Base-by-base conservation (phyloP, 2,329 filamentous ascomycete species). In the Pseudogymnoascus destructans region DNA sequence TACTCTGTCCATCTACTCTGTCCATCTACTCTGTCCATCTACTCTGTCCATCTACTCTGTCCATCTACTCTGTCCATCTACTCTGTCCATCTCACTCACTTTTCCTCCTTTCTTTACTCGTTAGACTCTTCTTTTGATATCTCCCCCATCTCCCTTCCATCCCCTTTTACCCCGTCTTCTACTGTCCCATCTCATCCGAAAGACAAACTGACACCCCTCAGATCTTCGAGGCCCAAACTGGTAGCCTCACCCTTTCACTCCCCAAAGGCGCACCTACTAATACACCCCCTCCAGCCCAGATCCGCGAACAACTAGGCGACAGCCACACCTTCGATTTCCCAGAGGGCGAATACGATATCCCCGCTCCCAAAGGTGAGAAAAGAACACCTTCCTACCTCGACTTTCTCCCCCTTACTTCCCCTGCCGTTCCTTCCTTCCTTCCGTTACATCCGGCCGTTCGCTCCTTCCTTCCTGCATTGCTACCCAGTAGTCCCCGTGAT, bases 191-290 rank as follows among this genome's bases (percentile, higher is more conserved):
- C 15, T 17, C 36, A 7, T n/a, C 8, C 15, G 7, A 11, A n/a
- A 38, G 15, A 38, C 15, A 5, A 19, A 19, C 36, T 38, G 11
- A 38, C 36, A 38, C 36, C 8, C 17, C 17, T 9, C 60, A 81
- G 77, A 79, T 79, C 70, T 80, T 80, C 63, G 72, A 79, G 64
- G 74, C 78, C 15, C 78, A 81, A 64, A 67, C 81, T 15, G 73
- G 73, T 75, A 70, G 58, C 64, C 60, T 25, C 9, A 25, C 19
- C 5, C 3, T 3, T 9, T 9, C 32, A 5, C 15, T 17, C 15
- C n/a, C 6, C 35, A 23, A 5, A 23, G 21, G 5, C 5, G 21
- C 3, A 55, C 46, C 59, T 9, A 57, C 30, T 23, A 19, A 38
- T 17, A 38, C 10, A 13, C n/a, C 23, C 19, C 9, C n/a, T 25